Evolutionary conservation across 306 rosid genomes (phyloP).

Genomic region (Cicer arietinum): DNA sequence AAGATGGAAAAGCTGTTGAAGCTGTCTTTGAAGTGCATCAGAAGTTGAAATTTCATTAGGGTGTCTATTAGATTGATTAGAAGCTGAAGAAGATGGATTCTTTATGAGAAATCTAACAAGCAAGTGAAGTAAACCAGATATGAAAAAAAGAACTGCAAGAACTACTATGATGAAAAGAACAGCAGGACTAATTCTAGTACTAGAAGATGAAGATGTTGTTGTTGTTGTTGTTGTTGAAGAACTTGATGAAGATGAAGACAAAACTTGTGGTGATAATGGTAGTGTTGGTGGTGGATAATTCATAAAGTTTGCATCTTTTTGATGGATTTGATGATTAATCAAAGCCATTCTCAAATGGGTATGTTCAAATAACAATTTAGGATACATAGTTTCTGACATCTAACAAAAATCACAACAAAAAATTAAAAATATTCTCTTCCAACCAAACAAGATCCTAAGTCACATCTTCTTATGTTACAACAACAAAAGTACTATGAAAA

Average conservation of each 20-base stretch:
- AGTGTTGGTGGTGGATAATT: conserved; percentile 65
- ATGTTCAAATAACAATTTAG: conserved; percentile 55
- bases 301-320: conserved; percentile 73
- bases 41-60: conserved; percentile 80
- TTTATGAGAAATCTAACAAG: conserved; percentile 93
- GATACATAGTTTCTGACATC: conserved; percentile 54
- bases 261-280: background rate
- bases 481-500: conserved; percentile 35
- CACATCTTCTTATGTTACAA: conserved; percentile 39
- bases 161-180: conserved; percentile 93
- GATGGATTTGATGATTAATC: conserved; percentile 66
- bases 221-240: conserved; percentile 45
- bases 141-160: conserved; percentile 87
- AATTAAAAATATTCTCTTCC: conserved; percentile 26
- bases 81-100: conserved; percentile 72
- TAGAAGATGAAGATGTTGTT: conserved; percentile 62
- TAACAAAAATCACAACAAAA: conserved; percentile 50
- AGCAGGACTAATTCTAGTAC: conserved; percentile 89
- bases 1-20: conserved; percentile 92
- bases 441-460: conserved; percentile 52
- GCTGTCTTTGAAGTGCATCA: conserved; percentile 94
- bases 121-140: conserved; percentile 92
- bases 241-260: conserved; percentile 52
- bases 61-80: conserved; percentile 65
- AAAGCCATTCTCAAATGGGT: conserved; percentile 82